Evolutionary conservation across 2,329 filamentous ascomycete genomes (phyloP), one percentile per base, ranked within the genome.

Genomic region (Furcasterigmium sp.): DNA sequence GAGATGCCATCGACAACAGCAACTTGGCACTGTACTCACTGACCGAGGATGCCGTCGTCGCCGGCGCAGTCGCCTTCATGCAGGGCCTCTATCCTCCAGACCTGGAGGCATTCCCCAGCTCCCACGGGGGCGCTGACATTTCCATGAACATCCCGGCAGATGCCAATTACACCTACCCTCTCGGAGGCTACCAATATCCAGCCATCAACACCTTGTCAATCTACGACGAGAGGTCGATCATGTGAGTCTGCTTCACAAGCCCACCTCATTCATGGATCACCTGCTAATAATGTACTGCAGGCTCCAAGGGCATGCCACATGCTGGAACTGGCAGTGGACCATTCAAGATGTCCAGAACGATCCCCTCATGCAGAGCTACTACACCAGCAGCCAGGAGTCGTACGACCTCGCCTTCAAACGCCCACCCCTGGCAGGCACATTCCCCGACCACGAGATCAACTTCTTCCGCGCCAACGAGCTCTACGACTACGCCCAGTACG

Each of bases 31-130:
- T 76, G 26, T 49, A 64, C 25, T 65, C 69, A 17, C 67, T 57
- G 28, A 56, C 61, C 5, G 66, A 73, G 40, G 58, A 62, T 20
- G 73, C 65, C 55, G 56, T 91, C 25, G 77, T 81, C 41, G 82
- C 76, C 47, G 82, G 87, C 3, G 87, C 87, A 26, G 69, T 78
- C 41, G 88, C 84, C 1, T 94, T 95, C 62, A 66, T 93, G 53
- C 90, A 95, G 59, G 89, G 85, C 5, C 70, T 95, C 4, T 95
- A 95, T 57, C 89, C 90, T 3, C 87, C 88, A 0, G 73, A 76
- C 1, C 70, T 71, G 4, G 47, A 55, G 9, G 50, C 54, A 1
- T 67, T 65, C 25, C 54, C 61, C 6, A 56, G 60, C 5, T 58
- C 68, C 2, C 68, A 68, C 13, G 61, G 58, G 14, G 61, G 62